A percentile compares a stretch with the other conserved stretches of the same genome.
Evolutionary conservation across 352 stramenopile species (phyloP).

Genomic region (Globisporangium spinosum): DNA sequence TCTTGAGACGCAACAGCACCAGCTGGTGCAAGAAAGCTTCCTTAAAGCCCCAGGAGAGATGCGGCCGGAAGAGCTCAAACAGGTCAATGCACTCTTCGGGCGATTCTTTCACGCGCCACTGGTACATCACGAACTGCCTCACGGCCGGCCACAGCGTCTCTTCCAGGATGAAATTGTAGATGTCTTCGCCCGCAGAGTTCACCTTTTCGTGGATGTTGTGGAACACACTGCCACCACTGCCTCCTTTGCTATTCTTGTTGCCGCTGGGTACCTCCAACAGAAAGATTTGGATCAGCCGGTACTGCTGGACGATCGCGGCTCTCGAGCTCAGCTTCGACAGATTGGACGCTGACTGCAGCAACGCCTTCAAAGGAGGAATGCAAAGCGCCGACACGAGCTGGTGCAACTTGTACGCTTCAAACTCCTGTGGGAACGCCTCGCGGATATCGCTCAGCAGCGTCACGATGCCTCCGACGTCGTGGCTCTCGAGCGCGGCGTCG

Average conservation of each 20-base stretch:
- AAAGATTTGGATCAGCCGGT: slow-evolving; percentile 53
- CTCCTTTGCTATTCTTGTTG: background rate
- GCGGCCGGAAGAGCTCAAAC: slow-evolving; percentile 43
- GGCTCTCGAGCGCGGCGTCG: slow-evolving; percentile 13
- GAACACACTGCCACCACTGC: slow-evolving; percentile 27
- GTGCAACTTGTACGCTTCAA: slow-evolving; percentile 69
- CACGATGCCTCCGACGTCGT: slow-evolving; percentile 41
- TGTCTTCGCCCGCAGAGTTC: slow-evolving; percentile 46
- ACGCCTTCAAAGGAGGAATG: slow-evolving; percentile 50
- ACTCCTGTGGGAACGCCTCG: slow-evolving; percentile 50
- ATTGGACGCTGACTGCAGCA: slow-evolving; percentile 33
- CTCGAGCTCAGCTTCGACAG: slow-evolving; percentile 24
- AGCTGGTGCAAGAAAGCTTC: slow-evolving; percentile 55
- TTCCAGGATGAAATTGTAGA: slow-evolving; percentile 80
- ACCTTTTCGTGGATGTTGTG: slow-evolving; percentile 67
- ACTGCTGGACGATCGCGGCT: slow-evolving; percentile 36
- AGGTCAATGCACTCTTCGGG: slow-evolving; percentile 38
- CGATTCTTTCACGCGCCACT: slow-evolving; percentile 46
- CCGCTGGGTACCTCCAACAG: slow-evolving; percentile 39
- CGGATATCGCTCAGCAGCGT: slow-evolving; percentile 41
- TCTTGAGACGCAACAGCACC: slow-evolving; percentile 66
- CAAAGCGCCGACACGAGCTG: slow-evolving; percentile 69
- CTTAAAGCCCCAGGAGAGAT: slow-evolving; percentile 49
- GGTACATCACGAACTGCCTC: slow-evolving; percentile 62
- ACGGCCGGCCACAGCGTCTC: slow-evolving; percentile 68